Percentiles rank a stretch among this genome's conserved stretches.
These are phyloP conservation scores for Sporormia fimetaria DNA, from an alignment of 495 filamentous ascomycete genomes.

Conservation along the genomic window DNA sequence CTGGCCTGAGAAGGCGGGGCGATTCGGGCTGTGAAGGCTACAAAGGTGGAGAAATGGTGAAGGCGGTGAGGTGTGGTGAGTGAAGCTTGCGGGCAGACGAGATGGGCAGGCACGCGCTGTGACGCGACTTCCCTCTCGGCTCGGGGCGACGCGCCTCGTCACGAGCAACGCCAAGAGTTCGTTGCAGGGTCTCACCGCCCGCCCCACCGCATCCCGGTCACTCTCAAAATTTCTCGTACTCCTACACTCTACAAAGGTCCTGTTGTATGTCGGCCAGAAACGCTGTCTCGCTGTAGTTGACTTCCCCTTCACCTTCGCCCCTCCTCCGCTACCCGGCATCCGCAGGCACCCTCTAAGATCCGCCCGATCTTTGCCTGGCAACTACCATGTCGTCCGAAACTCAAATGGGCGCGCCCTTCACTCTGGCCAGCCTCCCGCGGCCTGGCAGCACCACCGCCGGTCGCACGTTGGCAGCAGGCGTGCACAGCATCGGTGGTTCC, in stretches of 20 bases:
- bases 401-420: slow-evolving; percentile 29
- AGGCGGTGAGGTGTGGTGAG: slow-evolving; percentile 2
- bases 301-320: not conserved
- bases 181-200: slow-evolving; percentile 1
- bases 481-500: slow-evolving; percentile 55
- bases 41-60: not conserved
- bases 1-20: not conserved
- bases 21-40: not conserved
- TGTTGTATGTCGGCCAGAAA: too few species aligned
- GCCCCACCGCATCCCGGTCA: too few species aligned
- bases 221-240: too few species aligned
- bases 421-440: slow-evolving; percentile 28
- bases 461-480: slow-evolving; percentile 31
- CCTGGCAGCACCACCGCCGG: slow-evolving; percentile 26
- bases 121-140: slow-evolving; percentile 1
- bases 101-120: not conserved
- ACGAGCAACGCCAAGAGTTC: slow-evolving; percentile 12
- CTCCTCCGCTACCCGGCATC: not conserved
- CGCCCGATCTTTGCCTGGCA: slow-evolving; percentile 9
- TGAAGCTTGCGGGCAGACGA: not conserved
- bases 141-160: not conserved
- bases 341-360: too few species aligned
- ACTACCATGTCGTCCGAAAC: slow-evolving; percentile 21
- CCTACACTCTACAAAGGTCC: too few species aligned
- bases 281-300: slow-evolving; percentile 5